These are phyloP conservation scores for Pyrus betulifolia DNA, from an alignment of 306 rosid genomes.

Conservation along the genomic window DNA sequence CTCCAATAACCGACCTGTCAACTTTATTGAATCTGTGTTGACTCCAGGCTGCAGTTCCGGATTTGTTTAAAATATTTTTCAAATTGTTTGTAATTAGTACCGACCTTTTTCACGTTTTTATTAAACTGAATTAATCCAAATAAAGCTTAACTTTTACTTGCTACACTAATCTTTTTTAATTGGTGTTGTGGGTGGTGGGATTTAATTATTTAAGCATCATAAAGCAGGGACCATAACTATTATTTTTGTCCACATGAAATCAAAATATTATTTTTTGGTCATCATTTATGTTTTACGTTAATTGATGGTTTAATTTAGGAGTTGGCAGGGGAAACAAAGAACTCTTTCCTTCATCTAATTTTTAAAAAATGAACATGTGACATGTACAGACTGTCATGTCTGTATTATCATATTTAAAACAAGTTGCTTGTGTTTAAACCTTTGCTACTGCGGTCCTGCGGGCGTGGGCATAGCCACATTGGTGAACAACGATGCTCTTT, in stretches of 20 bases:
- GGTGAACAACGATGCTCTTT: not conserved
- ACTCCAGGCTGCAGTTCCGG: not conserved
- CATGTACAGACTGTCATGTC: not conserved
- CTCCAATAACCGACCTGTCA: not conserved
- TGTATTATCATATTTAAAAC: not conserved
- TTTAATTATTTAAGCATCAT: not conserved
- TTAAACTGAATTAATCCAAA: not conserved
- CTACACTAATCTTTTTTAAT: not conserved
- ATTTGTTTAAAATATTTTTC: not conserved
- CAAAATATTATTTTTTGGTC: not conserved
- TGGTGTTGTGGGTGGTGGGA: not conserved
- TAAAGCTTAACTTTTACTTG: not conserved
- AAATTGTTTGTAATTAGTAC: not conserved
- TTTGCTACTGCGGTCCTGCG: no score
- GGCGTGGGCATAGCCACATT: not conserved
- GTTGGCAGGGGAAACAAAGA: not conserved
- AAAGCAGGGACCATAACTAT: not conserved
- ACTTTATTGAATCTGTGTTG: not conserved
- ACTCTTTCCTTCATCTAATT: not conserved
- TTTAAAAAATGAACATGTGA: not conserved
- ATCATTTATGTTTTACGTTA: not conserved
- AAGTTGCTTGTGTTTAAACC: constrained; percentile 2
- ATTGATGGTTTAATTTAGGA: not conserved
- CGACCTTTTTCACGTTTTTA: not conserved
- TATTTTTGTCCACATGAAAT: not conserved